phyloP scores from a whole-genome alignment of 371 early-diverging fungal species.

The Neoconidiobolus thromboides region DNA sequence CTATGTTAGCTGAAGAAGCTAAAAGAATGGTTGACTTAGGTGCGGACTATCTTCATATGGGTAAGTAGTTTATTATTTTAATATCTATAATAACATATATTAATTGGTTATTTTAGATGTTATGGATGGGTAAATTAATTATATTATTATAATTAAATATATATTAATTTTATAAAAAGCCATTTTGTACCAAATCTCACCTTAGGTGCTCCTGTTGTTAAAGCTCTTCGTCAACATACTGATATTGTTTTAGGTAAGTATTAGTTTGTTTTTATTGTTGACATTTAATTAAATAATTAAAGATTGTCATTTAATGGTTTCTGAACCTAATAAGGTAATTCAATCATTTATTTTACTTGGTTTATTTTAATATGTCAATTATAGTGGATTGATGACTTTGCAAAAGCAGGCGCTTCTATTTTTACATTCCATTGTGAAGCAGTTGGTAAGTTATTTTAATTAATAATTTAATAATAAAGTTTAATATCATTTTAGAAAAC shows the following conservation, averaged over 20 bases:
- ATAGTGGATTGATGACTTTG: slow-evolving; percentile 87
- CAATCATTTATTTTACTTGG: not conserved
- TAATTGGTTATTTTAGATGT: slow-evolving; percentile 26
- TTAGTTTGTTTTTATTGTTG: not conserved
- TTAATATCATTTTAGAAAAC: slow-evolving; percentile 20
- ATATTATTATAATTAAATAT: not conserved
- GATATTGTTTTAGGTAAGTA: slow-evolving; percentile 64
- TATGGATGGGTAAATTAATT: slow-evolving; percentile 52
- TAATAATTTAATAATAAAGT: not conserved
- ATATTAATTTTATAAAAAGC: slow-evolving; percentile 18
- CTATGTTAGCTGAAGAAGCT: slow-evolving; percentile 68
- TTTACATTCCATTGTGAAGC: slow-evolving; percentile 93
- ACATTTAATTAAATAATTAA: not conserved
- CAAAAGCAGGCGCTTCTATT: slow-evolving; percentile 76
- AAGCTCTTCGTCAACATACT: slow-evolving; percentile 68
- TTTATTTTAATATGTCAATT: not conserved
- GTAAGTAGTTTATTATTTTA: slow-evolving; percentile 16
- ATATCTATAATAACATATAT: not conserved
- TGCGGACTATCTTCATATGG: slow-evolving; percentile 94
- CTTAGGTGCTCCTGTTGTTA: slow-evolving; percentile 85
- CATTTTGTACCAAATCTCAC: slow-evolving; percentile 98
- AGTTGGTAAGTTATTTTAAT: slow-evolving; percentile 21
- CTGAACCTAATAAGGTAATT: slow-evolving; percentile 55
- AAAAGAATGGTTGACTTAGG: slow-evolving; percentile 70
- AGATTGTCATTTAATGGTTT: slow-evolving; percentile 97